Conservation (phyloP, 331 rosid genomes). For the Acacia pycnantha region DNA sequence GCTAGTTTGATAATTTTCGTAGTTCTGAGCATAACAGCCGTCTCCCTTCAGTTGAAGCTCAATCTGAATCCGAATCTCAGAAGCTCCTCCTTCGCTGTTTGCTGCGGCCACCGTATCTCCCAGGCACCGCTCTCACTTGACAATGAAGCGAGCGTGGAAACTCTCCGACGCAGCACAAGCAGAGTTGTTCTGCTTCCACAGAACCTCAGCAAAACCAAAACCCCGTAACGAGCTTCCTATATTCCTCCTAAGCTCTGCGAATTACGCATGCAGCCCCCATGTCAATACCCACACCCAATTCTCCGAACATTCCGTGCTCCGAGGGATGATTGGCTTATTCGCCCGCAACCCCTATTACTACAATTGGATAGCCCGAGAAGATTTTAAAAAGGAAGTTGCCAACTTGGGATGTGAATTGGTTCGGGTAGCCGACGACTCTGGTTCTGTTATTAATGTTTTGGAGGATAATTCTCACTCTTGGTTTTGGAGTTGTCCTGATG, state of each 20-base stretch:
- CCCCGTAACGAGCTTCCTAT: background rate
- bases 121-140: background rate
- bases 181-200: constrained; percentile 30
- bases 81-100: no score
- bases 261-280: constrained; percentile 20
- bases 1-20: no score
- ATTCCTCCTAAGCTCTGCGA: constrained; percentile 17
- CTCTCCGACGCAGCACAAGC: constrained; percentile 48
- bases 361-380: background rate
- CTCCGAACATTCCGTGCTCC: background rate
- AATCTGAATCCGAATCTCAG: background rate
- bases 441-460: background rate
- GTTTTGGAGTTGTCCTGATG: background rate
- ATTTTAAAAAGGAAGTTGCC: background rate
- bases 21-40: no score
- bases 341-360: background rate
- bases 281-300: constrained; percentile 24
- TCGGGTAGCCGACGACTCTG: background rate
- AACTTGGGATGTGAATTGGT: background rate
- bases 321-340: constrained; percentile 35
- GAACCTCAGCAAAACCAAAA: constrained; percentile 25
- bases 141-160: constrained; percentile 63
- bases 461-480: background rate
- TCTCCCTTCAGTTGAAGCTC: no score
- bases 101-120: background rate